Percentiles rank a stretch among this genome's conserved stretches.
Conservation (phyloP, 495 filamentous ascomycete species). For the Tuber calosporum region DNA sequence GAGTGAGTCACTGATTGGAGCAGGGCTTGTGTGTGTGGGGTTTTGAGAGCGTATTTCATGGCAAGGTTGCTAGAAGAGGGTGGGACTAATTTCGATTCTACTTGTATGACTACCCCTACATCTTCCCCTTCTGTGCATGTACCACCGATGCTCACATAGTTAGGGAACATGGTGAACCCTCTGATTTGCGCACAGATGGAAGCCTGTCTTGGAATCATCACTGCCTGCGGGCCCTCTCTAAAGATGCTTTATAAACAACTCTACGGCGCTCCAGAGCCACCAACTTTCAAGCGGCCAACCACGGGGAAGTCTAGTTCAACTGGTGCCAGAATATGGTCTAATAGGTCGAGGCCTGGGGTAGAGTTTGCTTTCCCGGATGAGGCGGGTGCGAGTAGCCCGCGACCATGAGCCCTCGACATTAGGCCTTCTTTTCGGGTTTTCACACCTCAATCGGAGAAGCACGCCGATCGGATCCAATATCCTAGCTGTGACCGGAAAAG, state of each 20-base stretch:
- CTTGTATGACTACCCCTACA: not conserved
- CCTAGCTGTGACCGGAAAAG: not conserved
- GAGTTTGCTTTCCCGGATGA: not conserved
- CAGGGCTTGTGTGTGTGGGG: not conserved
- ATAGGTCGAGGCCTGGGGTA: not conserved
- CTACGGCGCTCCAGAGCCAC: not conserved
- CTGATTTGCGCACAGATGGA: not conserved
- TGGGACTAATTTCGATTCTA: not conserved
- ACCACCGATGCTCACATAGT: not conserved
- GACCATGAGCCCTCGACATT: not conserved
- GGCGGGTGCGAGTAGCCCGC: not conserved
- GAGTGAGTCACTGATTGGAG: not conserved
- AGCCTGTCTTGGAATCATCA: not conserved
- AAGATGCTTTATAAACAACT: not conserved
- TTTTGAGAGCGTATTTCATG: slow-evolving; percentile 2
- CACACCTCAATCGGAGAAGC: not conserved
- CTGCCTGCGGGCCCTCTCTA: slow-evolving; percentile 1
- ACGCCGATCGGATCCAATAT: not conserved
- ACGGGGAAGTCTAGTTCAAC: not conserved
- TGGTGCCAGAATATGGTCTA: not conserved
- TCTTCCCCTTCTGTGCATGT: not conserved
- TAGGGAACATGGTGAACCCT: not conserved
- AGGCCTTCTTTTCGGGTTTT: not conserved
- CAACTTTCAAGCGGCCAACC: not conserved
- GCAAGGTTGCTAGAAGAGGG: not conserved